Percentiles rank a stretch among this genome's conserved stretches.
Conservation (phyloP, 495 filamentous ascomycete genomes). For the Eremomyces bilateralis region DNA sequence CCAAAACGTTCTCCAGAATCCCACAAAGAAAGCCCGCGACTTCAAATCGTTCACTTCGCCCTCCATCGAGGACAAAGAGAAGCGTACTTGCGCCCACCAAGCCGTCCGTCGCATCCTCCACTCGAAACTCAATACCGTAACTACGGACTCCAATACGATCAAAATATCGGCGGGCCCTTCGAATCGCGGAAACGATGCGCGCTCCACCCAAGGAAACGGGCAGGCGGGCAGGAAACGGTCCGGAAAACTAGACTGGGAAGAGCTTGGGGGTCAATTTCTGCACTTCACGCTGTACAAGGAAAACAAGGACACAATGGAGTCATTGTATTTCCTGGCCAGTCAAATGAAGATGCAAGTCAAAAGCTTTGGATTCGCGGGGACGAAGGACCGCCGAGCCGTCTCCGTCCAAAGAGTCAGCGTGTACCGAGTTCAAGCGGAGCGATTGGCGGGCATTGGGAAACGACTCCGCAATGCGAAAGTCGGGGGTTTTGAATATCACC, state of each 20-base stretch:
- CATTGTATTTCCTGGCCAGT: slow-evolving; percentile 46
- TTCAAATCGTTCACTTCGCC: slow-evolving; percentile 18
- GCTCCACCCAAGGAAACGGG: slow-evolving; percentile 4
- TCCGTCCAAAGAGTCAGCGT: slow-evolving; percentile 72
- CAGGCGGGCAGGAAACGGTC: slow-evolving; percentile 12
- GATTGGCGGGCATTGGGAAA: slow-evolving; percentile 38
- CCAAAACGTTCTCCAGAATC: slow-evolving; percentile 8
- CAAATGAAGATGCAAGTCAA: slow-evolving; percentile 44
- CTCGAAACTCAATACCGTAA: slow-evolving; percentile 41
- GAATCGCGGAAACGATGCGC: slow-evolving; percentile 4
- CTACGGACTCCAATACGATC: slow-evolving; percentile 36
- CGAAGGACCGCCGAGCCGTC: slow-evolving; percentile 78
- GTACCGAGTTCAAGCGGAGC: slow-evolving; percentile 36
- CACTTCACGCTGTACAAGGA: slow-evolving; percentile 95
- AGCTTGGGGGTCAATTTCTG: slow-evolving; percentile 55
- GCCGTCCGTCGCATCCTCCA: slow-evolving; percentile 45
- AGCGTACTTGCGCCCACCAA: slow-evolving; percentile 42
- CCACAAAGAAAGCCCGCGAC: slow-evolving; percentile 19
- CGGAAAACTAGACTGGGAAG: slow-evolving; percentile 30
- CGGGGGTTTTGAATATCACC: slow-evolving; percentile 57
- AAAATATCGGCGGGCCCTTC: slow-evolving; percentile 28
- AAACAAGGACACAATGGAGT: slow-evolving; percentile 96
- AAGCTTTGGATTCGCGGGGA: slow-evolving; percentile 69
- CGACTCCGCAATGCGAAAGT: slow-evolving; percentile 40
- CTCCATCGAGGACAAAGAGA: slow-evolving; percentile 32